phyloP scores from a whole-genome alignment of 169 alveolate genomes.

The Cyclospora cayetanensis region DNA sequence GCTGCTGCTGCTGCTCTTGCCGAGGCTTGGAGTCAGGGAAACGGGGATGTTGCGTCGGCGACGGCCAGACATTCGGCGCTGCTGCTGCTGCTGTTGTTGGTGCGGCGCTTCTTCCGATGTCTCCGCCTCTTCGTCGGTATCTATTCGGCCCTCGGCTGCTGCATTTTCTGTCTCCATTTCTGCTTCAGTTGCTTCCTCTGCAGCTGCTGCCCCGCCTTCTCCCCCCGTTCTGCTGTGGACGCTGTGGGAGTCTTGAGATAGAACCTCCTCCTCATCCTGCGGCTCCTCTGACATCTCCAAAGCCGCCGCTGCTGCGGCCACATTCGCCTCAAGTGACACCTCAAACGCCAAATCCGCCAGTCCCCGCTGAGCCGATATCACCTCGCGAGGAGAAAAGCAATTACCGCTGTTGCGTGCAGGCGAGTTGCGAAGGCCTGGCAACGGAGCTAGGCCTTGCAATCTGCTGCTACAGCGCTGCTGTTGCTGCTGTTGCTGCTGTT shows the following conservation, averaged over 20 bases:
- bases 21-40: no score
- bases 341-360: neutral
- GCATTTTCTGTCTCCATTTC: slow-evolving; percentile 32
- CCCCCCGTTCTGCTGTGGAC: neutral
- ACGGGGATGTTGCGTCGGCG: slow-evolving; percentile 6
- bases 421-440: neutral
- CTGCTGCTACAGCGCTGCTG: slow-evolving; percentile 65
- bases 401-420: slow-evolving; percentile 44
- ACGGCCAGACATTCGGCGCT: slow-evolving; percentile 1
- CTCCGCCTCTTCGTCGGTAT: slow-evolving; percentile 7
- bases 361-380: slow-evolving; percentile 28
- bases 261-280: neutral
- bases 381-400: slow-evolving; percentile 31
- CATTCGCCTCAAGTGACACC: neutral
- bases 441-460: slow-evolving; percentile 28
- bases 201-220: neutral
- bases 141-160: slow-evolving; percentile 3
- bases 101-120: neutral
- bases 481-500: neutral
- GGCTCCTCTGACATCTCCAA: neutral
- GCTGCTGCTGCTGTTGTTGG: slow-evolving; percentile 63
- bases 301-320: slow-evolving; percentile 29
- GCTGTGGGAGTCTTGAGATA: neutral
- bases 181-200: neutral
- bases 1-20: slow-evolving; percentile 51